Evolutionary conservation across 1,139 yeast genomes (phyloP), one percentile per base, ranked within the genome.

Genomic region (Eremothecium cymbalariae): DNA sequence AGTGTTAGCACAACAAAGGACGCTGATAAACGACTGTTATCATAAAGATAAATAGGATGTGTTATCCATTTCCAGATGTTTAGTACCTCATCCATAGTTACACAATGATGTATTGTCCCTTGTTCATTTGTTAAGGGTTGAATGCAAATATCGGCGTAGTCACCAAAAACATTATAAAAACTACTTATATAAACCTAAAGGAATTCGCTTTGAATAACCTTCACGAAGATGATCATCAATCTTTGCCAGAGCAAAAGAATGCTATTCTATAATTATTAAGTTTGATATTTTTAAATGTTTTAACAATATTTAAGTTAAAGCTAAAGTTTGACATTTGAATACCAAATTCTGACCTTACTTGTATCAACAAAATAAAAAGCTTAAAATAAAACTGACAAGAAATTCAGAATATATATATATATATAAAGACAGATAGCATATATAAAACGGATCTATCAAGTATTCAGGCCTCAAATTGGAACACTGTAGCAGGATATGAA

Each of bases 401-500:
- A n/a, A n/a, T n/a, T n/a, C n/a, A 11, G 16, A 7, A 3, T 13
- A 12, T 25, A 8, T 25, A 16, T 25, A n/a, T n/a, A n/a, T n/a
- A n/a, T n/a, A n/a, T n/a, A n/a, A n/a, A n/a, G n/a, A n/a, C n/a
- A n/a, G n/a, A n/a, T n/a, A n/a, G n/a, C n/a, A n/a, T n/a, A n/a
- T n/a, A n/a, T n/a, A n/a, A n/a, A n/a, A n/a, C n/a, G n/a, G n/a
- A n/a, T n/a, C n/a, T n/a, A n/a, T n/a, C 24, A 21, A 5, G 24
- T 4, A 15, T 15, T 33, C 30, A 41, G 31, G 38, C 42, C 17
- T 40, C 36, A 42, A 48, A 55, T 24, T 43, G 36, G 17, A 48
- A 25, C 62, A 74, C 73, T 66, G 79, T 78, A 69, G 75, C 72
- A 48, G 97, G 96, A 77, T 77, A 90, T 36, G 94, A 70, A 36